Base-by-base conservation (phyloP, 352 stramenopile genomes). In the Phytophthora tubulina region DNA sequence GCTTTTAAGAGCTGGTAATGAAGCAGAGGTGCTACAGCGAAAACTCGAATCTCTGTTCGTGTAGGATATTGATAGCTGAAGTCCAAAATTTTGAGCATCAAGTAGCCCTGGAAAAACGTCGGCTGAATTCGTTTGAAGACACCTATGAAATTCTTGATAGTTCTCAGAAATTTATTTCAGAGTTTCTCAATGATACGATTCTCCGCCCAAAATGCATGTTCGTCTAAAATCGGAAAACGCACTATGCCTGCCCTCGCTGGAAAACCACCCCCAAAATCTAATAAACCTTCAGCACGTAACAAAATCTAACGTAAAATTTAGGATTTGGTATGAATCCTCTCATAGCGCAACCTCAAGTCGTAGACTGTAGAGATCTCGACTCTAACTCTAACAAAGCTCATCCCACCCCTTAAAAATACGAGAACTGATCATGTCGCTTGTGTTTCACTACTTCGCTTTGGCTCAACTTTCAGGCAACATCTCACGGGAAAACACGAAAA, bases 91-190 rank as follows among this genome's bases (percentile, higher is more conserved):
- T 21, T 21, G 17, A 21, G 17, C 17, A 21, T 21, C 17, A 21
- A 21, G 17, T 21, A 0, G 17, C 17, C 17, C 17, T 1, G 17
- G 17, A 21, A 21, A 21, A 21, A 21, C 17, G 17, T 21, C 17
- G 17, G 17, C 17, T 21, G 17, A 21, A 21, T 1, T 21, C 17
- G 17, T 21, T 21, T 21, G 17, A 21, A 21, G 17, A 21, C 17
- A 21, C 17, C 17, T 21, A 21, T 21, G 17, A 21, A 21, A 21
- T 21, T 21, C 17, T 21, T 21, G 17, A 21, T 21, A 41, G 21
- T 52, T 52, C 21, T 51, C 45, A 33, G 45, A 51, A 51, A 33
- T 35, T 51, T 51, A 41, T 51, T 51, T 51, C 45, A 33, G 45
- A 51, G n/a, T 51, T 33, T 32, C 27, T 33, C 45, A 13, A n/a